These are phyloP conservation scores for Mrakia gelida DNA, from an alignment of 768 basidiomycete genomes.

Conservation along the genomic window DNA sequence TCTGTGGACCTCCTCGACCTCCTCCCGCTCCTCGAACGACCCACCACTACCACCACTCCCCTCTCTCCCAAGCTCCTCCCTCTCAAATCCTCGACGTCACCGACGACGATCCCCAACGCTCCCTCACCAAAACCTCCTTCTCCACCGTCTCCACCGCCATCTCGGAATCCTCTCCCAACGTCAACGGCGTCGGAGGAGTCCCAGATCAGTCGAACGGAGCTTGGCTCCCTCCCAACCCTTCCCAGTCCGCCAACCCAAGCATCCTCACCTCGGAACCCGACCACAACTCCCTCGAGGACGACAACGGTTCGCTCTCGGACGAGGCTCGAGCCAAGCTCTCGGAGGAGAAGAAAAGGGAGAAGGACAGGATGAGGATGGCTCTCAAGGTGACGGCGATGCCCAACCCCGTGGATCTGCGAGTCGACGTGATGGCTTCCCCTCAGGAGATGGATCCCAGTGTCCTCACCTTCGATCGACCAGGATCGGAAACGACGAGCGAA, in stretches of 20 bases:
- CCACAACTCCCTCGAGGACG: slow-evolving; percentile 8
- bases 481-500: slow-evolving; percentile 64
- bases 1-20: slow-evolving; percentile 46
- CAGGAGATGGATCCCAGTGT: slow-evolving; percentile 66
- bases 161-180: slow-evolving; percentile 18
- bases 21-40: slow-evolving; percentile 7
- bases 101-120: neutral
- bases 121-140: slow-evolving; percentile 9
- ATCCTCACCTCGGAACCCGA: slow-evolving; percentile 3
- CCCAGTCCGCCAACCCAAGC: neutral
- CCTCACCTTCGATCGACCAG: slow-evolving; percentile 67
- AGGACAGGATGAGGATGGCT: slow-evolving; percentile 25
- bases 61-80: slow-evolving; percentile 9
- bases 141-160: slow-evolving; percentile 15
- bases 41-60: slow-evolving; percentile 2
- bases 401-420: slow-evolving; percentile 10
- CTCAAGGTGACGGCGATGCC: slow-evolving; percentile 33
- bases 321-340: neutral
- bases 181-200: slow-evolving; percentile 1
- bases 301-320: slow-evolving; percentile 10
- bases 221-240: neutral
- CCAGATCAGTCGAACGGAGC: neutral
- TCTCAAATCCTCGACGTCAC: slow-evolving; percentile 2
- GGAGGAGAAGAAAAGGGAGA: slow-evolving; percentile 13
- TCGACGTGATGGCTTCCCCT: slow-evolving; percentile 12